Percentiles rank a stretch among this genome's conserved stretches.
These are phyloP conservation scores for Tricholoma hemisulphureum DNA, from an alignment of 768 basidiomycete genomes.

Conservation along the genomic window DNA sequence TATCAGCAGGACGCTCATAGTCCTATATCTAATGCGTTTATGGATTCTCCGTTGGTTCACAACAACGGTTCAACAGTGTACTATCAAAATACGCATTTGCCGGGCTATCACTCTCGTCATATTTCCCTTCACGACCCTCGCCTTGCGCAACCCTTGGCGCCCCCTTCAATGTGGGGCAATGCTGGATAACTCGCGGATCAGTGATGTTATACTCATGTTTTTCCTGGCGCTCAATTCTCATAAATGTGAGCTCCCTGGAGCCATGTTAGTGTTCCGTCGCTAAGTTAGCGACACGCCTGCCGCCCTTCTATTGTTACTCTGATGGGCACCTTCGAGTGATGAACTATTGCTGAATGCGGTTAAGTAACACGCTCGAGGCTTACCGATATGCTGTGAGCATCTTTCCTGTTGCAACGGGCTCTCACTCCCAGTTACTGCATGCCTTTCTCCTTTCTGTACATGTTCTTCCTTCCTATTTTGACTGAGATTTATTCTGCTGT, in stretches of 20 bases:
- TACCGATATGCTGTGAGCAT: not conserved
- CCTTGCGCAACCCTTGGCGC: constrained; percentile 23
- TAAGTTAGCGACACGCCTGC: not conserved
- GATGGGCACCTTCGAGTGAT: constrained; percentile 3
- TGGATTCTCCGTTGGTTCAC: constrained; percentile 10
- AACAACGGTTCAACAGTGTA: constrained; percentile 12
- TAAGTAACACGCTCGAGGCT: constrained; percentile 1
- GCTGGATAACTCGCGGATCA: constrained; percentile 22
- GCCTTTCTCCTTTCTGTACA: no score
- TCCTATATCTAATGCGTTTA: constrained; percentile 14
- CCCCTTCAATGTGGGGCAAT: constrained; percentile 35
- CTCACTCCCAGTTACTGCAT: no score
- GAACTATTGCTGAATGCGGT: not conserved
- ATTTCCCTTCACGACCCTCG: constrained; percentile 30
- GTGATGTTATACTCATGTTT: not conserved
- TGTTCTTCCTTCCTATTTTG: not conserved
- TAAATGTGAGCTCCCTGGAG: not conserved
- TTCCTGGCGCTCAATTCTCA: not conserved
- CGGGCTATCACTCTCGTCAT: constrained; percentile 27
- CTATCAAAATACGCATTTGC: constrained; percentile 16
- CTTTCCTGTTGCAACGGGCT: not conserved
- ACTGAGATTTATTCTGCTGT: not conserved
- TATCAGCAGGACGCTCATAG: constrained; percentile 24
- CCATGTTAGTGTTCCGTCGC: not conserved
- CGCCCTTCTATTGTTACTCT: not conserved